These are phyloP conservation scores for Plantago elongata DNA, from an alignment of 257 asterid genomes.

Conservation along the genomic window DNA sequence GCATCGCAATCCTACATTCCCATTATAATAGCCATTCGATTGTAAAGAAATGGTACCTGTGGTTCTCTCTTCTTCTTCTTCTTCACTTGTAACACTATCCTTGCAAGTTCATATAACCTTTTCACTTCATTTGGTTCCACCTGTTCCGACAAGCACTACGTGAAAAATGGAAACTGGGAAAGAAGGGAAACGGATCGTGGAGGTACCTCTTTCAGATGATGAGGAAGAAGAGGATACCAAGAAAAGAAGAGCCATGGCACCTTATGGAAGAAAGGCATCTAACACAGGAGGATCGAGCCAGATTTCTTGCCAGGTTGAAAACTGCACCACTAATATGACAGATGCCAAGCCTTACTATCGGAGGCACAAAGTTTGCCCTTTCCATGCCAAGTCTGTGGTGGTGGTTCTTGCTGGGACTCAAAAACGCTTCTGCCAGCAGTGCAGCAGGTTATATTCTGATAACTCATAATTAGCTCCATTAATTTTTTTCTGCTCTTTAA, in stretches of 20 bases:
- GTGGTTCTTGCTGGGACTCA: conserved; percentile 49
- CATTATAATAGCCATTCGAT: conserved; percentile 33
- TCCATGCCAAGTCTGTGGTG: conserved; percentile 71
- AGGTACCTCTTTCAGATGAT: conserved; percentile 33
- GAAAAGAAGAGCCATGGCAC: conserved; percentile 41
- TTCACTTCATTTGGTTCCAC: conserved; percentile 31
- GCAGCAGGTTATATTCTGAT: conserved; percentile 67
- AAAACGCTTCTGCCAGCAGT: conserved; percentile 96
- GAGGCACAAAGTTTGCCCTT: conserved; percentile 80
- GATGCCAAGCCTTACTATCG: conserved; percentile 71
- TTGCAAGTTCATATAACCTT: conserved; percentile 28
- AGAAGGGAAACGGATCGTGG: conserved; percentile 48
- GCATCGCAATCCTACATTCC: conserved; percentile 33
- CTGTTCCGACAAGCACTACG: conserved; percentile 14
- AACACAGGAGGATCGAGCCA: conserved; percentile 43
- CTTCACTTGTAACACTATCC: conserved; percentile 32
- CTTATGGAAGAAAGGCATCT: conserved; percentile 34
- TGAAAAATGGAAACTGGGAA: conserved; percentile 53
- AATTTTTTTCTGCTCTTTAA: too few species aligned
- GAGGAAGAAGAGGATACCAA: conserved; percentile 59
- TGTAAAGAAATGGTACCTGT: conserved; percentile 50
- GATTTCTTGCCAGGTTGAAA: conserved; percentile 63
- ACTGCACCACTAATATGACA: conserved; percentile 58
- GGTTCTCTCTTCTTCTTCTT: conserved; percentile 57
- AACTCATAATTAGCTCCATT: too few species aligned